Evolutionary conservation across 352 stramenopile genomes (phyloP).

Genomic region (Phytophthora lateralis): DNA sequence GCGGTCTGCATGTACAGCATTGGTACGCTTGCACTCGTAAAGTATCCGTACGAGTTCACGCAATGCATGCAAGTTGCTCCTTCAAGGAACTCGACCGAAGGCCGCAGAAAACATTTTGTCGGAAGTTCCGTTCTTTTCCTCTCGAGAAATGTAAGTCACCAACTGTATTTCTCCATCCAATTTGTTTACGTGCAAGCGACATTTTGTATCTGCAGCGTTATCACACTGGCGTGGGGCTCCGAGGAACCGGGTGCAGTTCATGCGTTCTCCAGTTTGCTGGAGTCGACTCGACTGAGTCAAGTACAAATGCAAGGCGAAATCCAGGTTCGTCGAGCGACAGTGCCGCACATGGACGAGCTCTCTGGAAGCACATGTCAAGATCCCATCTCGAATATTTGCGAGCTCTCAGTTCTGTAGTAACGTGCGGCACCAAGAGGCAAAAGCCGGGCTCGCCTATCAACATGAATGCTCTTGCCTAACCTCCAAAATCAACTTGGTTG

Average conservation of each 20-base stretch:
- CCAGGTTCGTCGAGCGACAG: not conserved
- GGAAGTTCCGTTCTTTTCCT: too few species aligned
- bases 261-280: not conserved
- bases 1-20: too few species aligned
- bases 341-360: slow-evolving; percentile 5
- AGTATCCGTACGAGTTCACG: too few species aligned
- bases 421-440: not conserved
- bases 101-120: not conserved
- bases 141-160: too few species aligned
- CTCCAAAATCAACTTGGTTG: not conserved
- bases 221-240: slow-evolving; percentile 1
- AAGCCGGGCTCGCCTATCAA: not conserved
- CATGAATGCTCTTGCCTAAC: not conserved
- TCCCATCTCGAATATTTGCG: slow-evolving; percentile 7
- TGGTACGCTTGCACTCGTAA: too few species aligned
- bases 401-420: slow-evolving; percentile 4
- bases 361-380: slow-evolving; percentile 18
- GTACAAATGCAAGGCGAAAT: slow-evolving; percentile 2
- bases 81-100: slow-evolving; percentile 9
- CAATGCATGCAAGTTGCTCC: slow-evolving; percentile 1
- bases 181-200: slow-evolving; percentile 8
- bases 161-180: not conserved
- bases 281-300: too few species aligned
- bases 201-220: not conserved
- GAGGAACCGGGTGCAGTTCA: slow-evolving; percentile 7